phyloP scores from a whole-genome alignment of 2,329 filamentous ascomycete genomes.

The Monosporascus sp. region DNA sequence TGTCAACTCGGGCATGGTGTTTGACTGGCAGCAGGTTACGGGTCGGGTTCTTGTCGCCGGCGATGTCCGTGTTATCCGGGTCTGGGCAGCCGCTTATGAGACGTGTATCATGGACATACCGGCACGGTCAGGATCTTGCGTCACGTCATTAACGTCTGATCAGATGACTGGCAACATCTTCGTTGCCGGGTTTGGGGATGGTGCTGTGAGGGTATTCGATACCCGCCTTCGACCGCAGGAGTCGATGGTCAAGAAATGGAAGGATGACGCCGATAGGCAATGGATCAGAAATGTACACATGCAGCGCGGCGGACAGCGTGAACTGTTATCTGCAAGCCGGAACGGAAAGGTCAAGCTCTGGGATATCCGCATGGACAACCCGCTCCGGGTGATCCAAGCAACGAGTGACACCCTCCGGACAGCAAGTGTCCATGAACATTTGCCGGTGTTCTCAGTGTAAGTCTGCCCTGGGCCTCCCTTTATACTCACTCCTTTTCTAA shows the following conservation, averaged over 20 bases:
- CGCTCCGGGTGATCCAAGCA: constrained; percentile 67
- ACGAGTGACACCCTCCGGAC: constrained; percentile 77
- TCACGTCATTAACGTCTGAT: constrained; percentile 92
- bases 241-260: constrained; percentile 95
- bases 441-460: constrained; percentile 92
- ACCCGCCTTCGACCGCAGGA: constrained; percentile 78
- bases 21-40: constrained; percentile 98
- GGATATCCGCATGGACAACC: constrained; percentile 86
- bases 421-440: constrained; percentile 89
- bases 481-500: constrained; percentile 18
- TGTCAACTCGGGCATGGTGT: constrained; percentile 90
- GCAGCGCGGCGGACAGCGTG: constrained; percentile 88
- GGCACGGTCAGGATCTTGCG: constrained; percentile 88
- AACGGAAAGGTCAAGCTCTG: constrained; percentile 93
- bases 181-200: constrained; percentile 93
- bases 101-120: constrained; percentile 91
- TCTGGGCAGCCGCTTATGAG: constrained; percentile 94
- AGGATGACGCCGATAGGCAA: constrained; percentile 75
- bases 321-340: constrained; percentile 82
- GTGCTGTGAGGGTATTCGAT: constrained; percentile 90
- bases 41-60: constrained; percentile 93
- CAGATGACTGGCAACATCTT: constrained; percentile 97
- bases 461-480: constrained; percentile 29
- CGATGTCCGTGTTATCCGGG: constrained; percentile 88
- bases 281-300: constrained; percentile 97